A percentile compares a stretch with the other conserved stretches of the same genome.
phyloP scores from a whole-genome alignment of 805 yeast species.

The Pichia kluyveri region DNA sequence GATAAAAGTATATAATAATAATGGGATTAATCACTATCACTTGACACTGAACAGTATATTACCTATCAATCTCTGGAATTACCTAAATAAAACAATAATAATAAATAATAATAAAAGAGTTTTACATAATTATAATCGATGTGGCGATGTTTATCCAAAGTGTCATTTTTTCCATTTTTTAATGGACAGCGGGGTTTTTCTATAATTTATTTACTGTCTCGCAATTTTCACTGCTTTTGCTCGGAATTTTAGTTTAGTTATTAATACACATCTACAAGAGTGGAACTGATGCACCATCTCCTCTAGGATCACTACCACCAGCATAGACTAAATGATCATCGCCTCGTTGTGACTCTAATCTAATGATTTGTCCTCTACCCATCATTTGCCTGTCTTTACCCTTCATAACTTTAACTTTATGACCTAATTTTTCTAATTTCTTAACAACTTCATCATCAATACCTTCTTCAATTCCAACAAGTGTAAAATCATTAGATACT shows the following conservation, averaged over 20 bases:
- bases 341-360: slow-evolving; percentile 27
- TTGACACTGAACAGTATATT: too few species aligned
- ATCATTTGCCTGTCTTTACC: slow-evolving; percentile 32
- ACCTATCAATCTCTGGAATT: too few species aligned
- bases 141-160: too few species aligned
- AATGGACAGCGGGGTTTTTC: too few species aligned
- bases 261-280: slow-evolving; percentile 10
- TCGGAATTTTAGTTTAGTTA: not conserved
- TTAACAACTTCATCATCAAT: slow-evolving; percentile 37
- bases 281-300: slow-evolving; percentile 76
- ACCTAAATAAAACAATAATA: too few species aligned
- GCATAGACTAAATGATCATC: slow-evolving; percentile 37
- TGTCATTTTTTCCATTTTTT: too few species aligned
- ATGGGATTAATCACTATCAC: too few species aligned
- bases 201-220: too few species aligned
- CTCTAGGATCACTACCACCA: slow-evolving; percentile 74
- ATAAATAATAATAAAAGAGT: too few species aligned
- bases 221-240: too few species aligned
- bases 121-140: too few species aligned
- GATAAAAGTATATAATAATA: too few species aligned
- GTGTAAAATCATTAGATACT: slow-evolving; percentile 46
- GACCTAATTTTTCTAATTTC: slow-evolving; percentile 46
- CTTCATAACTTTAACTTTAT: slow-evolving; percentile 34
- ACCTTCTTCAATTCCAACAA: slow-evolving; percentile 60
- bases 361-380: slow-evolving; percentile 71